These are phyloP conservation scores for Ascochyta koolunga DNA, from an alignment of 2,329 filamentous ascomycete species.

Conservation along the genomic window DNA sequence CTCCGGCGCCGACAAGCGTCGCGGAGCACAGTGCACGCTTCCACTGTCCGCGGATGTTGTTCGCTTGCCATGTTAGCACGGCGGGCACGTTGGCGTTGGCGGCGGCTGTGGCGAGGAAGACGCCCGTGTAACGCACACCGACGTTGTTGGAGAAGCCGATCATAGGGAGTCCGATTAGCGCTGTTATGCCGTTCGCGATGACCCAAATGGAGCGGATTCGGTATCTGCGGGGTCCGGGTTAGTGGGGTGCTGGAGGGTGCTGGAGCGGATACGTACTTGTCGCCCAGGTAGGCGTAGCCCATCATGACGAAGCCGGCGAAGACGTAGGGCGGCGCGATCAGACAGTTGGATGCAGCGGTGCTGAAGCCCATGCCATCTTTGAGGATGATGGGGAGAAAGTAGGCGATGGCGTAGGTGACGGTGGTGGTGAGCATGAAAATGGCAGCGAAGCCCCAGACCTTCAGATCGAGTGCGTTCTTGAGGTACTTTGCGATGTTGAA, in stretches of 20 bases:
- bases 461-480: conserved; percentile 25
- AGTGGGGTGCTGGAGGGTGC: background rate
- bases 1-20: conserved; percentile 75
- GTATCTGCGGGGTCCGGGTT: conserved; percentile 43
- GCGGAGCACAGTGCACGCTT: conserved; percentile 81
- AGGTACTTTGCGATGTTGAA: conserved; percentile 32
- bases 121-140: conserved; percentile 62
- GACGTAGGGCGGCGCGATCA: conserved; percentile 37
- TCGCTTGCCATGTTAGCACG: conserved; percentile 79
- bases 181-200: conserved; percentile 67
- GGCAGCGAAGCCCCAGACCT: conserved; percentile 30
- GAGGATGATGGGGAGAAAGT: conserved; percentile 39
- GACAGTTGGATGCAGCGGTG: conserved; percentile 30
- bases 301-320: conserved; percentile 41
- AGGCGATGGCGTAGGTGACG: conserved; percentile 38
- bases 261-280: conserved; percentile 51
- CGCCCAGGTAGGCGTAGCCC: conserved; percentile 67
- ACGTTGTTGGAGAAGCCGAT: conserved; percentile 69
- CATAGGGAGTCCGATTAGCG: conserved; percentile 71
- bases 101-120: conserved; percentile 75
- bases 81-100: conserved; percentile 78
- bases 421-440: conserved; percentile 35
- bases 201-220: conserved; percentile 70
- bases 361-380: conserved; percentile 40
- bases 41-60: conserved; percentile 88